Percentiles rank a stretch among this genome's conserved stretches.
Conservation (phyloP, 2,329 filamentous ascomycete species). For the Blastomyces silverae region DNA sequence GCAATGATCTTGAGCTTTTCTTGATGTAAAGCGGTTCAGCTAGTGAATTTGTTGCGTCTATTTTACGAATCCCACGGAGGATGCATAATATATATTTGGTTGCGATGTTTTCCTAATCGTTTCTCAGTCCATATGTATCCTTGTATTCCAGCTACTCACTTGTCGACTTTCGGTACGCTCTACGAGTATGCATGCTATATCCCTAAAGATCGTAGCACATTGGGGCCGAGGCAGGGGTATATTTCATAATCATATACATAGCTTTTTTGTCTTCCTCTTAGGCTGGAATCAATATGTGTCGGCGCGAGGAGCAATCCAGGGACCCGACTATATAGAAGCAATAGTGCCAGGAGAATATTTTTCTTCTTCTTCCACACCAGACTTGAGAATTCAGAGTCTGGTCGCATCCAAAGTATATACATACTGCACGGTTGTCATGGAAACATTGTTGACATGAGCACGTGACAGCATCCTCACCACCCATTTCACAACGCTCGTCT, state of each 20-base stretch:
- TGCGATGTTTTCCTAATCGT: not conserved
- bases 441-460: constrained; percentile 19
- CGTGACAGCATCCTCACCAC: constrained; percentile 14
- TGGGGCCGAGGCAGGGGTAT: not conserved
- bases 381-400: not conserved
- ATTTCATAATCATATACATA: not conserved
- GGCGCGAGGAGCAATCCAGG: not conserved
- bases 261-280: not conserved
- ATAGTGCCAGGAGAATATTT: not conserved
- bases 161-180: not conserved
- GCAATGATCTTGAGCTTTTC: not conserved
- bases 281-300: not conserved
- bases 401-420: not conserved
- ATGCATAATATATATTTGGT: not conserved
- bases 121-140: not conserved
- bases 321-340: not conserved
- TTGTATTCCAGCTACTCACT: not conserved
- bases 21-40: not conserved
- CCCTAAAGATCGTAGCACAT: too few species aligned
- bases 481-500: not conserved
- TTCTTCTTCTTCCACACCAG: not conserved
- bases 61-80: not conserved
- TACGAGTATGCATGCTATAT: not conserved
- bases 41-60: not conserved
- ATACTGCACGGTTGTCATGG: constrained; percentile 21